These are phyloP conservation scores for Calocybe indica DNA, from an alignment of 768 basidiomycete genomes.

Conservation along the genomic window DNA sequence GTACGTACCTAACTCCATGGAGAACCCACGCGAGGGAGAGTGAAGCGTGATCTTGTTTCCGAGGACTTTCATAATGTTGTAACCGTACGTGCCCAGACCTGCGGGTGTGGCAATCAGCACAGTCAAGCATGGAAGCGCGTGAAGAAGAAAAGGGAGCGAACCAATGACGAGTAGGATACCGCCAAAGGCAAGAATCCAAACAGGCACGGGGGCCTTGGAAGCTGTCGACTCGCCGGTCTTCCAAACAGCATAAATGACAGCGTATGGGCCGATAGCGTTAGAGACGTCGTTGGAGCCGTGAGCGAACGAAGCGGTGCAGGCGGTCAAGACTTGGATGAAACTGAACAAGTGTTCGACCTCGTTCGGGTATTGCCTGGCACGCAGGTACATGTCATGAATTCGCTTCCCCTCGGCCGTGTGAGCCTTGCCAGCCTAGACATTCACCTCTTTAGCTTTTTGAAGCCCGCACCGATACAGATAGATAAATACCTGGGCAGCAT, in stretches of 20 bases:
- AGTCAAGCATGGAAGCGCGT: background rate
- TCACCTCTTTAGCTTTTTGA: background rate
- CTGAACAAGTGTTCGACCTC: conserved; percentile 23
- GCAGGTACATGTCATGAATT: conserved; percentile 14
- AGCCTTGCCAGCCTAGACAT: conserved; percentile 8
- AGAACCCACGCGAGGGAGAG: conserved; percentile 21
- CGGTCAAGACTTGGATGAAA: conserved; percentile 24
- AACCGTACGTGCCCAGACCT: conserved; percentile 14
- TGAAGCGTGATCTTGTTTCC: conserved; percentile 23
- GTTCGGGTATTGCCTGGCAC: conserved; percentile 19
- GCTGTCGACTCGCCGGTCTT: conserved; percentile 12
- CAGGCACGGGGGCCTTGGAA: conserved; percentile 13
- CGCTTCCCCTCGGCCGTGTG: conserved; percentile 8
- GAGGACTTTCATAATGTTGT: conserved; percentile 23
- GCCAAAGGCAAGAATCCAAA: conserved; percentile 21
- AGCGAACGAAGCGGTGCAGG: conserved; percentile 22
- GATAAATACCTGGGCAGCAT: conserved; percentile 10
- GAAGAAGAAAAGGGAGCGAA: conserved; percentile 1
- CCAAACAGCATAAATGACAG: conserved; percentile 21
- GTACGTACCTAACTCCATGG: conserved; percentile 18
- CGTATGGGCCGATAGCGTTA: conserved; percentile 24
- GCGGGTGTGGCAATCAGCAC: background rate
- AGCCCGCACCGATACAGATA: background rate
- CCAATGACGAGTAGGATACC: conserved; percentile 19
- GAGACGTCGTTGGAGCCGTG: conserved; percentile 23